Base-by-base conservation (phyloP, 352 stramenopile genomes). In the Phytophthora sojae region DNA sequence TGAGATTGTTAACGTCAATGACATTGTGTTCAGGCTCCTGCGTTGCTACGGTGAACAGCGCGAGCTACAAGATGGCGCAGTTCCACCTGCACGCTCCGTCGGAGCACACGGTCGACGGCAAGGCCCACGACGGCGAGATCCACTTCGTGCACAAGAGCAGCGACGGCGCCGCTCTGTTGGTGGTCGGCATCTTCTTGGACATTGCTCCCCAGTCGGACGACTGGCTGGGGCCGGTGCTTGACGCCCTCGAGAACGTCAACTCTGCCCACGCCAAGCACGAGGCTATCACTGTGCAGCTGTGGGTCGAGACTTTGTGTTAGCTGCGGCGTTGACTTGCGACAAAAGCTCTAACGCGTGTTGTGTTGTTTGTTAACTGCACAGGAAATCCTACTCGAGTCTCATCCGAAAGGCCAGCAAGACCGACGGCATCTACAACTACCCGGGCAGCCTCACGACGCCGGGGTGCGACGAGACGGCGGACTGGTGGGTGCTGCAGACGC, bases 401-500 rank as follows among this genome's bases (percentile, higher is more conserved):
- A 45, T 81, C 29, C 35, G 42, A 17, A 62, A 56, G 9, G 58
- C 53, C 21, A 47, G 62, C 21, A 60, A 54, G 32, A 37, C n/a
- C 9, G 49, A 73, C 39, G 68, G 50, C 17, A 49, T 84, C 17
- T 89, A 76, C 68, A 92, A 92, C 76, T 92, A 92, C 78, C 58
- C 80, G 0, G 85, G 85, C n/a, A 91, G 85, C 25, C 73, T 90
- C 17, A 92, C 83, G 25, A 89, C 81, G 0, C 85, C 85, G 0
- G 57, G 49, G 6, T 93, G 85, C 29, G 58, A 68, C 35, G 85
- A 91, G 62, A 81, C 60, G 30, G 85, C 81, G 1, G 75, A 89
- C 62, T 93, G 85, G 85, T 93, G 82, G 81, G 76, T 93, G 19
- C 62, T 91, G 47, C 55, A 85, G 58, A 77, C 74, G 42, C 79